Conservation (phyloP, 1,284 basidiomycete genomes). For the Neonothopanus nambi region DNA sequence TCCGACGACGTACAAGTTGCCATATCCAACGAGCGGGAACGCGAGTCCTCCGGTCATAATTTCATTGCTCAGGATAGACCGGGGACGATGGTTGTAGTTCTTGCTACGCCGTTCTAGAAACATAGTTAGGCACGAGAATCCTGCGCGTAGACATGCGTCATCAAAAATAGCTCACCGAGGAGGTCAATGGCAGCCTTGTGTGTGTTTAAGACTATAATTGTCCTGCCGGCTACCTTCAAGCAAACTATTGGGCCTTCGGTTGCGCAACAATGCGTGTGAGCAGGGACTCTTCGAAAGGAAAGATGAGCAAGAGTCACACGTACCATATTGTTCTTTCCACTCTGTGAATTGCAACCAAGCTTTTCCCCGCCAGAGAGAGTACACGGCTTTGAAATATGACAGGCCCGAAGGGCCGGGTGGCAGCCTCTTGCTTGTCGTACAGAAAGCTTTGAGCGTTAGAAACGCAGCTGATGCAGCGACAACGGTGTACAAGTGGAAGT, state of each 20-base stretch:
- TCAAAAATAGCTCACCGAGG: neutral
- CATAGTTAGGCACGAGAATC: neutral
- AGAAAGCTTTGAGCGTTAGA: too few relatives aligned
- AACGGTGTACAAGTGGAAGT: too few relatives aligned
- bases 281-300: too few relatives aligned
- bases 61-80: slow-evolving; percentile 7
- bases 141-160: neutral
- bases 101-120: slow-evolving; percentile 1
- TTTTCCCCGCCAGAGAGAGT: slow-evolving; percentile 2
- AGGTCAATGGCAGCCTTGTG: slow-evolving; percentile 6
- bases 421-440: too few relatives aligned
- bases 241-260: slow-evolving; percentile 5
- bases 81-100: slow-evolving; percentile 8
- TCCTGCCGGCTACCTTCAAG: slow-evolving; percentile 3
- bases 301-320: neutral
- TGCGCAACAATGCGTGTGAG: neutral
- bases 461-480: too few relatives aligned
- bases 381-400: neutral
- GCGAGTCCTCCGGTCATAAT: slow-evolving; percentile 7
- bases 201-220: slow-evolving; percentile 6
- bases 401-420: slow-evolving; percentile 5
- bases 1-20: neutral
- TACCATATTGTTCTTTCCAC: slow-evolving; percentile 10
- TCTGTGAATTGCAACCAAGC: slow-evolving; percentile 9
- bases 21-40: slow-evolving; percentile 2